phyloP scores from a whole-genome alignment of 352 stramenopile species.

The Phytophthora pseudosyringae region DNA sequence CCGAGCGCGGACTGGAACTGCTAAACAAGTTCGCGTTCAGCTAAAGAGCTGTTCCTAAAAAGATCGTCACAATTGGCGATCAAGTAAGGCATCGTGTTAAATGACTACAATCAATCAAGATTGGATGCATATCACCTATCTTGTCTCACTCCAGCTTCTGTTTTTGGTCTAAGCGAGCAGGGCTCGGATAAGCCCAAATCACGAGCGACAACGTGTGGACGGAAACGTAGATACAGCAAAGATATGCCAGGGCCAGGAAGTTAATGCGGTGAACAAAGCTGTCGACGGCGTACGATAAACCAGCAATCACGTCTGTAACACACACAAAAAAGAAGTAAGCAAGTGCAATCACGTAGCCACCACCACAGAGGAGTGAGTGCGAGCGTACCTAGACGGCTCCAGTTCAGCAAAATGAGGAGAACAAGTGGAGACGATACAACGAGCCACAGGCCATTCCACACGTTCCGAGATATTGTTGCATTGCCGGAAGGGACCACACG shows the following conservation, averaged over 20 bases:
- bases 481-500: slow-evolving; percentile 49
- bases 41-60: slow-evolving; percentile 16
- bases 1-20: slow-evolving; percentile 48
- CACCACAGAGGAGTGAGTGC: neutral
- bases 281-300: slow-evolving; percentile 45
- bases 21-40: slow-evolving; percentile 52
- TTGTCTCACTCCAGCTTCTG: slow-evolving; percentile 38
- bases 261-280: slow-evolving; percentile 63
- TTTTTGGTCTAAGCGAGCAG: slow-evolving; percentile 14
- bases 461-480: slow-evolving; percentile 31
- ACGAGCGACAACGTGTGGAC: slow-evolving; percentile 70
- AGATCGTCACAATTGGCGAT: neutral
- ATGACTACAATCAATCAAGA: slow-evolving; percentile 5
- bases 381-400: slow-evolving; percentile 29
- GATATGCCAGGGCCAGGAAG: slow-evolving; percentile 67
- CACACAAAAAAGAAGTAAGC: slow-evolving; percentile 7
- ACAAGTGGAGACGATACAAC: slow-evolving; percentile 58
- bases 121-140: neutral
- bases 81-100: neutral
- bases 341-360: neutral
- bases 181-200: slow-evolving; percentile 45
- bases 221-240: slow-evolving; percentile 72
- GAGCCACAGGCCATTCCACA: slow-evolving; percentile 52
- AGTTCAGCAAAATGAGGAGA: slow-evolving; percentile 40
- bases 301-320: slow-evolving; percentile 30